Percentiles rank a stretch among this genome's conserved stretches.
Conservation (phyloP, 2,329 filamentous ascomycete genomes). For the Talaromyces atroroseus region DNA sequence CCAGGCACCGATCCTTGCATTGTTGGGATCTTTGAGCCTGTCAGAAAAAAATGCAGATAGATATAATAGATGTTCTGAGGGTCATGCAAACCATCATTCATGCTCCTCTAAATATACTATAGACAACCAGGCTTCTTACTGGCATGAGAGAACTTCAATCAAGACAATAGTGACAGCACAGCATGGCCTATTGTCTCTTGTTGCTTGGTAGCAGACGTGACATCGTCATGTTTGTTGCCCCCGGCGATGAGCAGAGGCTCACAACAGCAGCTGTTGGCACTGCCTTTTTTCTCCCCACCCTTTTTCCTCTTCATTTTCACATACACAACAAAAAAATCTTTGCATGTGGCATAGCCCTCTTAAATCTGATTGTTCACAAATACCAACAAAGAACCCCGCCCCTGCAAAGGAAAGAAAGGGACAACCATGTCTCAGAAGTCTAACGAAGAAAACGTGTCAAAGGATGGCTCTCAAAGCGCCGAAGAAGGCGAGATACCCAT, state of each 20-base stretch:
- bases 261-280: neutral
- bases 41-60: neutral
- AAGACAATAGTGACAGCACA: neutral
- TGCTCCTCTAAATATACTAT: neutral
- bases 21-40: neutral
- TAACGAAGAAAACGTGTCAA: neutral
- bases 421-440: neutral
- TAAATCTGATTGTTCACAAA: neutral
- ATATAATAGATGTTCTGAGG: neutral
- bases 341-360: neutral
- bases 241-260: slow-evolving; percentile 1
- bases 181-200: neutral
- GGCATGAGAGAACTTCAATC: neutral
- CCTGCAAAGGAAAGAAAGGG: neutral
- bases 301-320: neutral
- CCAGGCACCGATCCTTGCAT: neutral
- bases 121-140: neutral
- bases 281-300: neutral
- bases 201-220: neutral
- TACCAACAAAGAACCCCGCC: neutral
- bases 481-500: slow-evolving; percentile 4
- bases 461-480: neutral
- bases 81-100: neutral
- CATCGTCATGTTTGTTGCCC: slow-evolving; percentile 5
- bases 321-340: neutral